phyloP scores from a whole-genome alignment of 2,329 filamentous ascomycete species.

The Colletotrichum ledebouriae region DNA sequence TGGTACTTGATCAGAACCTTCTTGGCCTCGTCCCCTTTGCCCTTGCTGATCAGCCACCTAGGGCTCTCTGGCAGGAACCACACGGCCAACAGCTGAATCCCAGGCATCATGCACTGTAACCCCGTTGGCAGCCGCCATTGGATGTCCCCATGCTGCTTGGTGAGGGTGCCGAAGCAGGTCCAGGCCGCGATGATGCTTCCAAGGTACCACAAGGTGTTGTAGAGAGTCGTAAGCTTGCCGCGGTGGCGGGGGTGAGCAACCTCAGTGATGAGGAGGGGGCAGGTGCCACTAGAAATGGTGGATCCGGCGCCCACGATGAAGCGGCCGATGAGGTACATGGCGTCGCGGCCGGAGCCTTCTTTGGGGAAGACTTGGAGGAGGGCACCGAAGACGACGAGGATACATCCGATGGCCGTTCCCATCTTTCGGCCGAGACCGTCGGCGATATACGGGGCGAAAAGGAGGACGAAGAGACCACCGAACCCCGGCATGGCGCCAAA shows the following conservation, averaged over 20 bases:
- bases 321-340: conserved; percentile 62
- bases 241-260: conserved; percentile 64
- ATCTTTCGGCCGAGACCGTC: conserved; percentile 59
- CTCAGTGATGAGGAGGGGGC: conserved; percentile 63
- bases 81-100: conserved; percentile 56
- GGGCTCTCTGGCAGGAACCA: conserved; percentile 71
- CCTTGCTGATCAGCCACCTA: conserved; percentile 68
- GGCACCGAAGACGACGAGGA: conserved; percentile 62
- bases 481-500: conserved; percentile 63
- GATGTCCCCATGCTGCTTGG: conserved; percentile 57
- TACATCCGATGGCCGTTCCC: conserved; percentile 62
- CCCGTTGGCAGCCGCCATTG: conserved; percentile 60
- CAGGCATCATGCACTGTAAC: conserved; percentile 58
- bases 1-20: conserved; percentile 59
- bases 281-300: conserved; percentile 60
- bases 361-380: conserved; percentile 57
- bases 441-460: conserved; percentile 61
- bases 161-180: conserved; percentile 61
- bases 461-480: conserved; percentile 61
- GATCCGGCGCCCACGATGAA: conserved; percentile 68
- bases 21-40: conserved; percentile 63
- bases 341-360: conserved; percentile 46
- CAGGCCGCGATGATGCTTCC: conserved; percentile 56
- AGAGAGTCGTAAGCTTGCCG: conserved; percentile 61
- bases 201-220: conserved; percentile 64